A percentile compares a stretch with the other conserved stretches of the same genome.
These are phyloP conservation scores for Neurospora crassa DNA, from an alignment of 2,329 filamentous ascomycete genomes.

Conservation along the genomic window DNA sequence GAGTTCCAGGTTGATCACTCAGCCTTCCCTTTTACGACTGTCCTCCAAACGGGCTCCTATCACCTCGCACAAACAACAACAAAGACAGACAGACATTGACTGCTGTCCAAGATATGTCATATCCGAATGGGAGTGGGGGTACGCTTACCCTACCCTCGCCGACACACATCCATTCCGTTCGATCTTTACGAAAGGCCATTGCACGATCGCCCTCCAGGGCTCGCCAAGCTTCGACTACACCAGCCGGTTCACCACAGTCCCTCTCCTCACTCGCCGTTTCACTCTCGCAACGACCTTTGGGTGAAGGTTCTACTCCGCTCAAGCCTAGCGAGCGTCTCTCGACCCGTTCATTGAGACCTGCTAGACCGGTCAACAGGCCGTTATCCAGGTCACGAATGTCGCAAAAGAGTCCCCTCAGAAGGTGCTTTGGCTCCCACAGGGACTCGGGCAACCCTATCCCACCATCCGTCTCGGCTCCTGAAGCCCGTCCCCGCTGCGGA, in stretches of 20 bases:
- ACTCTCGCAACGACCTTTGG: slow-evolving; percentile 31
- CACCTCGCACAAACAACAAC: not conserved
- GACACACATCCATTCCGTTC: slow-evolving; percentile 70
- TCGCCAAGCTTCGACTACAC: slow-evolving; percentile 36
- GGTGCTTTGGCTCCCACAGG: slow-evolving; percentile 59
- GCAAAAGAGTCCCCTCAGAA: slow-evolving; percentile 72
- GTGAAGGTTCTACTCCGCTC: slow-evolving; percentile 49
- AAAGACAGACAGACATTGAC: slow-evolving; percentile 1
- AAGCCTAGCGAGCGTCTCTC: slow-evolving; percentile 59
- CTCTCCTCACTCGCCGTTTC: slow-evolving; percentile 22
- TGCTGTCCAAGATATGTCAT: slow-evolving; percentile 38
- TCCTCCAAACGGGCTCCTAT: not conserved
- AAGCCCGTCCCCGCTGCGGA: slow-evolving; percentile 17
- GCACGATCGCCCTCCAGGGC: slow-evolving; percentile 94
- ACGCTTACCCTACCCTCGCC: slow-evolving; percentile 83
- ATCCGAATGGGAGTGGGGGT: slow-evolving; percentile 54
- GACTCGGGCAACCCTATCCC: slow-evolving; percentile 62
- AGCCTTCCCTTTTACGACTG: not conserved
- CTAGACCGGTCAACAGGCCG: slow-evolving; percentile 46
- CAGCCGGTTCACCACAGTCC: slow-evolving; percentile 9
- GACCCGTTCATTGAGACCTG: slow-evolving; percentile 47
- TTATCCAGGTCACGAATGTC: slow-evolving; percentile 58
- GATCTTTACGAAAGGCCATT: slow-evolving; percentile 75
- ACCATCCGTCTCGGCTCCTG: slow-evolving; percentile 34
- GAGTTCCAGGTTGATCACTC: not conserved